phyloP scores from a whole-genome alignment of 208 protist species.

The Wallacemonas sp. region DNA sequence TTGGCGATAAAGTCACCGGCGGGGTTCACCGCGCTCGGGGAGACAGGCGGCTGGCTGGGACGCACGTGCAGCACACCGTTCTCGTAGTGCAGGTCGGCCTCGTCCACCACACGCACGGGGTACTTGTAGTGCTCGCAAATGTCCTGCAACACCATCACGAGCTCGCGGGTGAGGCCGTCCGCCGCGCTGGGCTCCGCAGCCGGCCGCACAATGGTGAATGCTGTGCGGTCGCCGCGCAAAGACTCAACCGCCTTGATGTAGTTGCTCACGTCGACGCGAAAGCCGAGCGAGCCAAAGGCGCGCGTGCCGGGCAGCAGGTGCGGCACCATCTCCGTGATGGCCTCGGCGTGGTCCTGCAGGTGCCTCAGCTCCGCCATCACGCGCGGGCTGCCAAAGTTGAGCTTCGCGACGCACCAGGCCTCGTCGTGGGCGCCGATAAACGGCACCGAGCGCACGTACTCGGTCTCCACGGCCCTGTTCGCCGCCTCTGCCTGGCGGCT shows the following conservation, averaged over 20 bases:
- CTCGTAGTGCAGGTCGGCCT: slow-evolving; percentile 44
- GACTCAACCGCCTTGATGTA: slow-evolving; percentile 60
- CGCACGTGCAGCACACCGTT: slow-evolving; percentile 40
- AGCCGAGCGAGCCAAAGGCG: slow-evolving; percentile 35
- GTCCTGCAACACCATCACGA: slow-evolving; percentile 34
- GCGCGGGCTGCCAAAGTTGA: slow-evolving; percentile 47
- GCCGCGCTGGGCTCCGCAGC: slow-evolving; percentile 12
- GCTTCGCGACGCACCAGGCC: slow-evolving; percentile 39
- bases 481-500: slow-evolving; percentile 8
- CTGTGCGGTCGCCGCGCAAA: slow-evolving; percentile 51
- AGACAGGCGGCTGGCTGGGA: slow-evolving; percentile 15
- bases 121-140: slow-evolving; percentile 56
- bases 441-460: slow-evolving; percentile 9
- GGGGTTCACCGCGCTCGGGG: slow-evolving; percentile 19
- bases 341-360: slow-evolving; percentile 11
- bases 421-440: slow-evolving; percentile 54
- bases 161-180: slow-evolving; percentile 37
- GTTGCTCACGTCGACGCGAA: slow-evolving; percentile 46
- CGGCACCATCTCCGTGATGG: slow-evolving; percentile 18
- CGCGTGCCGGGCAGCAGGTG: slow-evolving; percentile 28
- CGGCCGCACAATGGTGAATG: slow-evolving; percentile 55
- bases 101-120: slow-evolving; percentile 53
- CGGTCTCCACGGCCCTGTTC: slow-evolving; percentile 6
- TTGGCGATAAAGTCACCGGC: slow-evolving; percentile 40
- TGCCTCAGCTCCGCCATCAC: slow-evolving; percentile 41